Conservation (phyloP, 2,329 filamentous ascomycete species). For the Diaporthe caulivora region DNA sequence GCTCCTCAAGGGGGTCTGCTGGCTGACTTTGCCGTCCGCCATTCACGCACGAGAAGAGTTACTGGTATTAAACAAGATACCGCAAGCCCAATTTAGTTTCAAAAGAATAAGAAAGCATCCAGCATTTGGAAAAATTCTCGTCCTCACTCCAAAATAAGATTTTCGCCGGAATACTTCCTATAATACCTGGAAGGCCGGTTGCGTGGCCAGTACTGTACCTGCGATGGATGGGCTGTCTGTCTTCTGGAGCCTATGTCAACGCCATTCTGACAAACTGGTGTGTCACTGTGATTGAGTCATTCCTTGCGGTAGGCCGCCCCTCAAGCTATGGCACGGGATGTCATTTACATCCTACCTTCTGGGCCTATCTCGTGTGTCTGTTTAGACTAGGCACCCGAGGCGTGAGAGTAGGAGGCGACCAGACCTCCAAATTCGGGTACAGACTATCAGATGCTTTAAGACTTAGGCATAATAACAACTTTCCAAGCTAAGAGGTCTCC, state of each 20-base stretch:
- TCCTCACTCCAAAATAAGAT: neutral
- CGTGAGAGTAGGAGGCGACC: too few relatives aligned
- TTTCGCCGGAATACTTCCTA: neutral
- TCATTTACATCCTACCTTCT: neutral
- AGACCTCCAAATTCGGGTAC: neutral
- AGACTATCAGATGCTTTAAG: neutral
- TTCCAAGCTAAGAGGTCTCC: too few relatives aligned
- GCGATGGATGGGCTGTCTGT: neutral
- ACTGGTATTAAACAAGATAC: neutral
- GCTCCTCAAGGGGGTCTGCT: neutral
- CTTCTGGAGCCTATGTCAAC: neutral
- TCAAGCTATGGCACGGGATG: neutral
- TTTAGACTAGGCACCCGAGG: too few relatives aligned
- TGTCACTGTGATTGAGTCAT: too few relatives aligned
- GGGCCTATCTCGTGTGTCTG: neutral
- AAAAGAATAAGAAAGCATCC: neutral
- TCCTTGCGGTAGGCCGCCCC: neutral
- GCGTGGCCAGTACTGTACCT: neutral
- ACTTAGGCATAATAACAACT: neutral
- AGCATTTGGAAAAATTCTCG: neutral
- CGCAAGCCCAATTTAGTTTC: neutral
- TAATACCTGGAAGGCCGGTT: neutral
- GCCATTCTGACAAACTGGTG: too few relatives aligned
- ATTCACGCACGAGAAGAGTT: neutral
- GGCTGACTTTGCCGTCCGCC: neutral